Evolutionary conservation across 768 basidiomycete species (phyloP).

Genomic region (Rossbeevera mucosa): DNA sequence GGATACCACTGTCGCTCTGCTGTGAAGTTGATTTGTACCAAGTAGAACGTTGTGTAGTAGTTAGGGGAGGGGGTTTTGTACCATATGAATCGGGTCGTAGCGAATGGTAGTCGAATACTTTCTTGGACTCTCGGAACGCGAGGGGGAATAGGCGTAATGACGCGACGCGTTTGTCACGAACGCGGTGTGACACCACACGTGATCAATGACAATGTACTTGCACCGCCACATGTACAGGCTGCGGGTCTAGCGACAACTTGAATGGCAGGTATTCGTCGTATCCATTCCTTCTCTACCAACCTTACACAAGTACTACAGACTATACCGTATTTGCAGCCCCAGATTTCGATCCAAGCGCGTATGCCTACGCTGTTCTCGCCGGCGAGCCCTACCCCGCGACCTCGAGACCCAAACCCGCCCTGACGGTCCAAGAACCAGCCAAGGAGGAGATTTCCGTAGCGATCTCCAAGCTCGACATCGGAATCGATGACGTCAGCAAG

Average conservation of each 20-base stretch:
- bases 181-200: conserved; percentile 31
- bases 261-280: conserved; percentile 21
- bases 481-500: conserved; percentile 87
- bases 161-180: conserved; percentile 26
- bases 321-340: conserved; percentile 69
- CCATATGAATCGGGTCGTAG: conserved; percentile 16
- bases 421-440: conserved; percentile 45
- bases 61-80: conserved; percentile 17
- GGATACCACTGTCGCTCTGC: conserved; percentile 17
- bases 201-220: conserved; percentile 11
- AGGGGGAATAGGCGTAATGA: neutral
- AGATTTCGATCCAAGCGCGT: conserved; percentile 83
- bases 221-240: conserved; percentile 17
- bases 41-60: conserved; percentile 18
- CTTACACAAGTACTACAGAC: conserved; percentile 37
- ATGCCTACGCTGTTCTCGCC: conserved; percentile 86
- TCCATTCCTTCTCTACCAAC: neutral
- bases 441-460: conserved; percentile 89
- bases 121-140: conserved; percentile 13
- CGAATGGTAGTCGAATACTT: conserved; percentile 13
- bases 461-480: conserved; percentile 80
- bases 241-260: neutral
- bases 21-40: conserved; percentile 20
- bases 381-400: conserved; percentile 68
- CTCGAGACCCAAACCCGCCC: conserved; percentile 20